Evolutionary conservation across 2,329 filamentous ascomycete species (phyloP), one percentile per base, ranked within the genome.

Genomic region (Aspergillus pseudonomiae): DNA sequence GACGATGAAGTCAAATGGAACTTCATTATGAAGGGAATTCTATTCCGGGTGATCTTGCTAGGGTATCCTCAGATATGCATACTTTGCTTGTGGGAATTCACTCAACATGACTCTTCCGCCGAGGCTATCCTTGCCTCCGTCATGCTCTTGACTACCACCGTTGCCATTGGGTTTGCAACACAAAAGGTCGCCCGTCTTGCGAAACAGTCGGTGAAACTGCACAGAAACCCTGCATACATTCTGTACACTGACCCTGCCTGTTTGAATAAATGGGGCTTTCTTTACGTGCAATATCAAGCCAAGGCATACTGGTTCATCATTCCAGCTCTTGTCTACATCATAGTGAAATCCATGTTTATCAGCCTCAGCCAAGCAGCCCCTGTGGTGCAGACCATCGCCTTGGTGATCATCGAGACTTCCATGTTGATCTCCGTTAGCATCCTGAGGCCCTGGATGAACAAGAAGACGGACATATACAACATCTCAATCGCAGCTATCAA

Each of bases 251-350:
- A 98, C 73, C 92, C 93, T 14, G 86, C 92, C 65, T 90, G 91
- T 57, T 86, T 98, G 67, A 97, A 97, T 86, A 96, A 96, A 81
- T 97, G 94, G 94, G 94, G 94, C 24, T 97, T 97, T 83, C 86
- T 98, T 67, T 97, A 97, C 75, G 92, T 97, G 39, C 94, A 96
- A 78, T 98, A 96, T 85, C 91, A 94, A 73, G 94, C 94, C 41
- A 94, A 93, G 1, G 92, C 93, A 41, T 97, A 96, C 84, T 97
- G 94, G 82, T 97, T 94, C 79, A 92, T 97, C 71, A 86, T 95
- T 32, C 92, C 92, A 0, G 81, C 90, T 59, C 83, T 98, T 62
- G 78, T 80, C 58, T 96, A 97, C 79, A 88, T 90, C 34, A 75
- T 97, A 21, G 72, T 95, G 78, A 97, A 97, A 84, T 87, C 89